Conservation (phyloP, 805 yeast genomes). For the Aciculoconidium aculeatum region DNA sequence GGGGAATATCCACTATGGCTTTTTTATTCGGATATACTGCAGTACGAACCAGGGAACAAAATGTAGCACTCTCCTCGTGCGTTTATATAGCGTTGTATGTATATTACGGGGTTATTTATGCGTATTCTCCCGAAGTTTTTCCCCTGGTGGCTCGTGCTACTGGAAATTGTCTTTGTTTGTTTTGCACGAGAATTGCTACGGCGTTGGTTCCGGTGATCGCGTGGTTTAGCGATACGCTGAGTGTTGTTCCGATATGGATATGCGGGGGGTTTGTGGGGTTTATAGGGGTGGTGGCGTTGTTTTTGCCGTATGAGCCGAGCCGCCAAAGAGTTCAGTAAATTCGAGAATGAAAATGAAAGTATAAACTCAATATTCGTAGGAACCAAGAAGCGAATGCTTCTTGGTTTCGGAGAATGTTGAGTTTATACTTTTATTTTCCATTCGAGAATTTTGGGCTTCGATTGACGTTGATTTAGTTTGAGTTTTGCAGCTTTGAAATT, state of each 20-base stretch:
- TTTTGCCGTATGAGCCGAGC: constrained; percentile 32
- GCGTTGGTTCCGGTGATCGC: constrained; percentile 29
- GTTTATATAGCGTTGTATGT: constrained; percentile 16
- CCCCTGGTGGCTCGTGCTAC: constrained; percentile 32
- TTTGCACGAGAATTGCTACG: constrained; percentile 25
- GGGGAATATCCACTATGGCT: constrained; percentile 17
- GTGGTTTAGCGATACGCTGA: constrained; percentile 22
- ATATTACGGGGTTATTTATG: constrained; percentile 27
- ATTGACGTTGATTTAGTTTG: too few relatives aligned
- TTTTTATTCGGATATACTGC: constrained; percentile 17
- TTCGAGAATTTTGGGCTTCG: too few relatives aligned
- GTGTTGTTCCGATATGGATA: constrained; percentile 29
- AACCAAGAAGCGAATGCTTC: too few relatives aligned
- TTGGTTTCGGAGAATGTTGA: too few relatives aligned
- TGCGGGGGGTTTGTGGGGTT: constrained; percentile 31
- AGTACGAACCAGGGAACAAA: constrained; percentile 12
- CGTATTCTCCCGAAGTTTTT: constrained; percentile 31
- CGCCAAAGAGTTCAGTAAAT: constrained; percentile 24
- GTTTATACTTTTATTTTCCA: too few relatives aligned
- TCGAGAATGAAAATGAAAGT: too few relatives aligned
- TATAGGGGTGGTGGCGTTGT: constrained; percentile 25
- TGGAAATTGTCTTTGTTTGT: constrained; percentile 29
- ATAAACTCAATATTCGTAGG: too few relatives aligned
- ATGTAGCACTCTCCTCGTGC: constrained; percentile 14
- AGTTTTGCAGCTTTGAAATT: too few relatives aligned